Base-by-base conservation (phyloP, 2,329 filamentous ascomycete genomes). In the Calonectria hawksworthii region DNA sequence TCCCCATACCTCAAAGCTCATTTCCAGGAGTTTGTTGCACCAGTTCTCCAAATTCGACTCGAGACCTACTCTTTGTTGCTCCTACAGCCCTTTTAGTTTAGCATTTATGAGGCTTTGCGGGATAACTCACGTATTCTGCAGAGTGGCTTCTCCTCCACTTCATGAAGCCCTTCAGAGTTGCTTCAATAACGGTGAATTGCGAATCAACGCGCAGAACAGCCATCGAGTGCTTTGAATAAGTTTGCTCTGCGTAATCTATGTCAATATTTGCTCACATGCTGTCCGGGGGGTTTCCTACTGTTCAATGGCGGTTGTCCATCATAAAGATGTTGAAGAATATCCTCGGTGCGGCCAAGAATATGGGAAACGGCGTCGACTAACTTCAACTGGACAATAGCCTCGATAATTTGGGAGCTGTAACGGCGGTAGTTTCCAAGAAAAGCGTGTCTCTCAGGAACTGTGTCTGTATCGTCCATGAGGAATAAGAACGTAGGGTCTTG, bases 381-480 rank as follows among this genome's bases (percentile, higher is more conserved):
- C 79, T 95, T 94, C 78, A 94, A 91, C 77, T 94, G 91, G 28
- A 98, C 95, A 76, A 99, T 95, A 21, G 91, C 91, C 85, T 99
- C 96, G 70, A 99, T 95, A 32, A 98, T 91, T 74, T 95, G 93
- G 4, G 93, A 93, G 83, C 96, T 97, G 82, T 98, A 99, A 74
- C 97, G 92, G 50, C 97, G 91, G 84, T 99, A 99, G 82, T 99
- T 99, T 5, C 96, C 96, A 14, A 99, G 90, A 83, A 99, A 99
- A 1, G 96, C 95, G 85, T 99, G 97, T 30, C 96, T 92, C 83
- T 99, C 97, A 0, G 97, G 97, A 26, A 96, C 89, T 0, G 96
- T 99, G 82, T 99, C 97, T 71, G 98, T 98, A 82, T 99, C 97
- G 82, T 99, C 96, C 80, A 96, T 90, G 1, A 99, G 89, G 78